These are phyloP conservation scores for Colletotrichum lupini DNA, from an alignment of 2,329 filamentous ascomycete species.

Conservation along the genomic window DNA sequence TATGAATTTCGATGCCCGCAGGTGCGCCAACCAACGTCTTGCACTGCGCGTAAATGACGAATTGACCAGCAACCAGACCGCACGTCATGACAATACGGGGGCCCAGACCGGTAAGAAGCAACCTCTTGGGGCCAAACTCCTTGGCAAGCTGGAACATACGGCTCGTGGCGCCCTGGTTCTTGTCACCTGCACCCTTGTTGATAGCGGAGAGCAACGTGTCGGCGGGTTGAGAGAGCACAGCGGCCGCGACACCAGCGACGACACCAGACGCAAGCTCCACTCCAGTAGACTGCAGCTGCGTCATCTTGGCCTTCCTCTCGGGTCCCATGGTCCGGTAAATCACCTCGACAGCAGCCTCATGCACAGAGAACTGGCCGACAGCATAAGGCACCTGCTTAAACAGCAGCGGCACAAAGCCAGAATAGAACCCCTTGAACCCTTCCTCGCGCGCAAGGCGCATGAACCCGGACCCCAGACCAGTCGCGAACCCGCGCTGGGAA, in stretches of 20 bases:
- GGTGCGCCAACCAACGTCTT: slow-evolving; percentile 64
- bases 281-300: slow-evolving; percentile 78
- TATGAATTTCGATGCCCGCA: slow-evolving; percentile 64
- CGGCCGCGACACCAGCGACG: slow-evolving; percentile 88
- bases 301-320: slow-evolving; percentile 73
- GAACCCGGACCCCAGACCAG: slow-evolving; percentile 78
- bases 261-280: slow-evolving; percentile 90
- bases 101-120: slow-evolving; percentile 60
- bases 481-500: slow-evolving; percentile 82
- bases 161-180: slow-evolving; percentile 57
- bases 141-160: slow-evolving; percentile 63
- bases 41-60: slow-evolving; percentile 67
- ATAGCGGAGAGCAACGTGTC: slow-evolving; percentile 71
- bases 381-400: slow-evolving; percentile 95
- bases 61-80: slow-evolving; percentile 62
- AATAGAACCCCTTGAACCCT: slow-evolving; percentile 87
- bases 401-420: slow-evolving; percentile 86
- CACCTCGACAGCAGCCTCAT: slow-evolving; percentile 85
- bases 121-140: slow-evolving; percentile 61
- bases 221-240: slow-evolving; percentile 88
- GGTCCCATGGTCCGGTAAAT: slow-evolving; percentile 77
- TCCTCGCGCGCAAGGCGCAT: slow-evolving; percentile 80
- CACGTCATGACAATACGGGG: slow-evolving; percentile 66
- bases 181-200: slow-evolving; percentile 65
- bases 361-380: slow-evolving; percentile 93